Conservation (phyloP, 2,329 filamentous ascomycete species). For the Rhynchosporium secalis region DNA sequence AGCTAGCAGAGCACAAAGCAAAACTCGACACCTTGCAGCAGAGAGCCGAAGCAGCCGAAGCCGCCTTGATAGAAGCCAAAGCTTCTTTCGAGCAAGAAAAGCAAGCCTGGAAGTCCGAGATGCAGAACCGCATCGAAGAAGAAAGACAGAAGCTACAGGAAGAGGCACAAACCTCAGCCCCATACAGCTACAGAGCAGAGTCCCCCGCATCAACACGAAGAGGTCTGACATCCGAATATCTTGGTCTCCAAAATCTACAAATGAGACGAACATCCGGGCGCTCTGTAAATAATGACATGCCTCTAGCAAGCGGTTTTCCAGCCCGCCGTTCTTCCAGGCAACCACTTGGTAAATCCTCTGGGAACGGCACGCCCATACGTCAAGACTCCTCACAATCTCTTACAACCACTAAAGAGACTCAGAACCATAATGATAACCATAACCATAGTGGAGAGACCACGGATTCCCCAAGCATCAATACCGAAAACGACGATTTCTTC, state of each 20-base stretch:
- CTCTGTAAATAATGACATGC: constrained; percentile 36
- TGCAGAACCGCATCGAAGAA: constrained; percentile 61
- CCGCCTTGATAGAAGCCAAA: constrained; percentile 59
- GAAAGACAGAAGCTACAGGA: constrained; percentile 61
- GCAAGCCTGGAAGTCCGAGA: constrained; percentile 56
- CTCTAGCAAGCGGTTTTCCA: constrained; percentile 27
- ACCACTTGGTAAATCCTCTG: constrained; percentile 32
- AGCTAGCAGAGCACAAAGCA: constrained; percentile 59
- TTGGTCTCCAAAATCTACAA: constrained; percentile 42
- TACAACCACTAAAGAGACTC: too few relatives aligned
- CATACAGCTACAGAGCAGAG: constrained; percentile 38
- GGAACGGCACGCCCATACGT: constrained; percentile 36
- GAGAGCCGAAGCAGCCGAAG: constrained; percentile 65
- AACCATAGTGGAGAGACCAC: constrained; percentile 26
- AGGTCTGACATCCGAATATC: constrained; percentile 39
- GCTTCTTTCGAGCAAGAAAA: constrained; percentile 59
- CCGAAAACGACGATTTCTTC: constrained; percentile 47
- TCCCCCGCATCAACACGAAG: constrained; percentile 38
- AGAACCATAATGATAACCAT: constrained; percentile 14
- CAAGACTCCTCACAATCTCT: constrained; percentile 38
- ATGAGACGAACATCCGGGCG: constrained; percentile 35
- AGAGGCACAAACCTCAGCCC: constrained; percentile 41
- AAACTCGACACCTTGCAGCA: constrained; percentile 63
- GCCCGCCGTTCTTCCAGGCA: constrained; percentile 34
- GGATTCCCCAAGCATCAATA: constrained; percentile 34